Evolutionary conservation across 2,329 filamentous ascomycete genomes (phyloP), one percentile per base, ranked within the genome.

Genomic region (Cordyceps sp.): DNA sequence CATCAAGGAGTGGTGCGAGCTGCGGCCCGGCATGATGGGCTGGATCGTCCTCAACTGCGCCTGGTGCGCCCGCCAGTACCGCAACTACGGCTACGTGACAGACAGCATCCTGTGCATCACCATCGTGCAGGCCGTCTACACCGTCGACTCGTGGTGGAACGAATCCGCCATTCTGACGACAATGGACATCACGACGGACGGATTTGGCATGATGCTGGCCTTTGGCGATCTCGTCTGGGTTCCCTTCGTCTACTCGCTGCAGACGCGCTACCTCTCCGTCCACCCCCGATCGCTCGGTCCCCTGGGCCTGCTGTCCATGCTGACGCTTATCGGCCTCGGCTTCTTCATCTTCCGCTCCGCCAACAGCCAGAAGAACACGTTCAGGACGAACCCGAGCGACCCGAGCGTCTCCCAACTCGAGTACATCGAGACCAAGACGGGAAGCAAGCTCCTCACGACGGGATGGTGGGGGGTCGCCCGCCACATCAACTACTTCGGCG

Each of bases 221-320:
- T 94, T 94, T 50, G 88, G 85, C 34, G 88, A 96, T 46, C 65
- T 94, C 6, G 81, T 80, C 38, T 96, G 88, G 88, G 70, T 94
- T 3, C 88, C 88, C 1, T 93, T 93, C 52, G 66, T 83, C 36
- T 96, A 93, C 64, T 80, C 74, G 14, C 63, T 83, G 23, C 86
- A 93, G 55, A 74, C 78, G 7, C 75, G 82, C 27, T 96, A 94
- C 53, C 73, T 96, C 6, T 70, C 85, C 1, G 66, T 79, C 10
- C 79, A 92, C 54, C 88, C 88, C 0, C 61, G 85, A 12, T 65
- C 76, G n/a, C 74, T 96, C 6, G 85, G 85, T 2, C 59, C 70
- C 23, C 45, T 61, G 12, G 81, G 80, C 10, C 62, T 83, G 12
- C 55, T 66, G 1, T 65, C 63, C 9, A 76, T 90, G 31, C 53